Evolutionary conservation across 352 stramenopile species (phyloP).

Genomic region (Phytopythium boreale): DNA sequence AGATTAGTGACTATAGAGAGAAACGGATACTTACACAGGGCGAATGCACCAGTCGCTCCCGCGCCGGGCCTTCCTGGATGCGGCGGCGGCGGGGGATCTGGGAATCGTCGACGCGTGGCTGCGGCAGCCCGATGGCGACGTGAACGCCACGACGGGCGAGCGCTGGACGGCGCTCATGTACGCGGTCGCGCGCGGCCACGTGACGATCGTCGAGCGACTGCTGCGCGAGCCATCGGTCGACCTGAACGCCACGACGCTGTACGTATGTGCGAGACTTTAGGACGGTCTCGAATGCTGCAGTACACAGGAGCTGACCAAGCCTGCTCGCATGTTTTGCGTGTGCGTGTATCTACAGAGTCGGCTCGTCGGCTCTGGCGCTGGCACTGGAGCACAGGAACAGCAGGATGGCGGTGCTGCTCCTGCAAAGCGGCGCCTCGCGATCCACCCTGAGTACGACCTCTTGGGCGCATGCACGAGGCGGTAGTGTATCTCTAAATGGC

Average conservation of each 20-base stretch:
- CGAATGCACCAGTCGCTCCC: neutral
- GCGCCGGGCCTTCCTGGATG: conserved; percentile 42
- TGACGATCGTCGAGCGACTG: conserved; percentile 40
- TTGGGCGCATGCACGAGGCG: neutral
- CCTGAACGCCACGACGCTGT: conserved; percentile 63
- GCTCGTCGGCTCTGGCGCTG: conserved; percentile 55
- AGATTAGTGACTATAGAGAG: neutral
- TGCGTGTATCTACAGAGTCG: conserved; percentile 20
- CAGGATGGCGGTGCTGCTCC: conserved; percentile 33
- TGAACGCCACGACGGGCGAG: conserved; percentile 58
- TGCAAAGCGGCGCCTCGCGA: conserved; percentile 51
- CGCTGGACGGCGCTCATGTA: conserved; percentile 72
- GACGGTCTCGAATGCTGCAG: neutral
- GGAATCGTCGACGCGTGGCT: conserved; percentile 40
- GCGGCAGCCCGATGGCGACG: conserved; percentile 17
- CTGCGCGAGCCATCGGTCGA: conserved; percentile 32
- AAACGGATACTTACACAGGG: too few relatives aligned
- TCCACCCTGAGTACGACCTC: conserved; percentile 28
- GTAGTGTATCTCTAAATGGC: too few relatives aligned
- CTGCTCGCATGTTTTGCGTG: neutral
- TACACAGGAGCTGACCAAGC: neutral
- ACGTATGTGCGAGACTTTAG: conserved; percentile 5
- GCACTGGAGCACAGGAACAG: conserved; percentile 48
- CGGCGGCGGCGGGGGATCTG: conserved; percentile 39
- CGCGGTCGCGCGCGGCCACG: conserved; percentile 47